These are phyloP conservation scores for Amesomyces nigricolor DNA, from an alignment of 2,329 filamentous ascomycete species.

Conservation along the genomic window DNA sequence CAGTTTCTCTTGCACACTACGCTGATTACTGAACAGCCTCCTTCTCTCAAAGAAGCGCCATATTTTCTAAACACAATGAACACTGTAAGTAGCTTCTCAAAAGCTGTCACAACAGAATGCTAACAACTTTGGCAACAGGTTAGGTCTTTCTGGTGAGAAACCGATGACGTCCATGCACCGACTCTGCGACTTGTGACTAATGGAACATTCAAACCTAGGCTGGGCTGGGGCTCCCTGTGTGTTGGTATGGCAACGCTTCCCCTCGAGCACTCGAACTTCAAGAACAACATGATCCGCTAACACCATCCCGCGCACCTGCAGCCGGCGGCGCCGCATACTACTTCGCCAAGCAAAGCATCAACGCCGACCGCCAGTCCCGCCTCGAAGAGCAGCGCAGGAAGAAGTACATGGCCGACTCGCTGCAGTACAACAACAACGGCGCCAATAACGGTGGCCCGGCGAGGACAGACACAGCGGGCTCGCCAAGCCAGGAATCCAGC, in stretches of 20 bases:
- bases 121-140: conserved; percentile 38
- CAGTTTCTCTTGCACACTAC: no score
- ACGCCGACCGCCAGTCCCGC: conserved; percentile 73
- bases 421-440: conserved; percentile 44
- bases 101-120: not conserved
- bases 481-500: conserved; percentile 66
- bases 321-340: conserved; percentile 90
- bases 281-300: not conserved
- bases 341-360: conserved; percentile 92
- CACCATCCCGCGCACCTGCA: conserved; percentile 33
- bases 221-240: conserved; percentile 88
- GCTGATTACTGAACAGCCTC: no score
- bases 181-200: conserved; percentile 8
- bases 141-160: conserved; percentile 59
- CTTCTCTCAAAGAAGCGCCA: not conserved
- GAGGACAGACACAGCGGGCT: conserved; percentile 52
- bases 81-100: conserved; percentile 40
- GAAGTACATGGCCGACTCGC: conserved; percentile 52
- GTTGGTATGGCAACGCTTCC: conserved; percentile 51
- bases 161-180: conserved; percentile 11
- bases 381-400: conserved; percentile 62
- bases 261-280: not conserved
- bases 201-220: conserved; percentile 45
- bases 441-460: conserved; percentile 45
- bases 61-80: conserved; percentile 40